Conservation (phyloP, 75 land plant genomes). For the Pinus taeda region DNA sequence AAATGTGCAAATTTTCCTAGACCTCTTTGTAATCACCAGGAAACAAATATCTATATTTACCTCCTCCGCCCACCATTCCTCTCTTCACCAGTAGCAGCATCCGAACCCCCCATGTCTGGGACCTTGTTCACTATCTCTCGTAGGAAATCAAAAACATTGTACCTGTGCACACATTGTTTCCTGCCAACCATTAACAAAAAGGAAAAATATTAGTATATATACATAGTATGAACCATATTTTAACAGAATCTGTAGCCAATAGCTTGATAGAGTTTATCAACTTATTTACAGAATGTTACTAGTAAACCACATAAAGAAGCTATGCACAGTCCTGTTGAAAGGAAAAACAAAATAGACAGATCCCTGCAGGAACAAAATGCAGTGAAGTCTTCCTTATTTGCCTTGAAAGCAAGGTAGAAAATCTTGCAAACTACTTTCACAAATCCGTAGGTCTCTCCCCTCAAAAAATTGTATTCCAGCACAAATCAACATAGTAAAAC, state of each 20-base stretch:
- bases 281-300: background rate
- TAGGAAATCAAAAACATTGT: slow-evolving; percentile 79
- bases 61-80: slow-evolving; percentile 49
- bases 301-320: background rate
- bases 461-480: too few relatives aligned
- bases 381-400: too few relatives aligned
- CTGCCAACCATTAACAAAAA: slow-evolving; percentile 35
- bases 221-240: background rate
- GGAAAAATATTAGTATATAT: background rate
- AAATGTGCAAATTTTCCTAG: background rate
- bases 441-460: too few relatives aligned
- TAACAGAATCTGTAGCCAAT: background rate
- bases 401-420: too few relatives aligned
- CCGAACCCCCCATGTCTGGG: slow-evolving; percentile 68
- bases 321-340: background rate
- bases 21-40: background rate
- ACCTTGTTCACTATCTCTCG: slow-evolving; percentile 81
- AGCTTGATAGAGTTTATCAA: too few relatives aligned
- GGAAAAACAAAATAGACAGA: background rate
- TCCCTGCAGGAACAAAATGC: too few relatives aligned
- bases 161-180: slow-evolving; percentile 83
- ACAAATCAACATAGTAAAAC: background rate
- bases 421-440: too few relatives aligned
- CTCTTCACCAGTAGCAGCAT: slow-evolving; percentile 54
- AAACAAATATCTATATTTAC: slow-evolving; percentile 20